Evolutionary conservation across 805 yeast species (phyloP), one percentile per base, ranked within the genome.

Genomic region (Wickerhamomyces bovis): DNA sequence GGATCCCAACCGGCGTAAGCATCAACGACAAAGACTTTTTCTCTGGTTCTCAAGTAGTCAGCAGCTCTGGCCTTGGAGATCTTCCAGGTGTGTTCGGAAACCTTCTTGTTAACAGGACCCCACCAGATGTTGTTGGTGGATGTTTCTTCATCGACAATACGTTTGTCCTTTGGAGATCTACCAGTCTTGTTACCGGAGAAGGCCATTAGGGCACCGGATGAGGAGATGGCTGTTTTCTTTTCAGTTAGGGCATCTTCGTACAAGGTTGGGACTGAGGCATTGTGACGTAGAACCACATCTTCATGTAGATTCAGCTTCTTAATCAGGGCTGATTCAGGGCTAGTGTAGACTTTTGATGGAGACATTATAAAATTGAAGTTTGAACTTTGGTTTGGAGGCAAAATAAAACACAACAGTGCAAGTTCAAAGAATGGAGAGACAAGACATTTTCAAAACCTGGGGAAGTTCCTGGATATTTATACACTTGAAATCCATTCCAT

Each of bases 1-100:
- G 97, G 97, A 69, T 92, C 99, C 99, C 99, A 92, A 56, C 99
- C 99, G 42, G 98, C 99, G 66, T 69, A 92, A 12, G 98, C 98
- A 65, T 92, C 99, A 55, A 92, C 89, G 53, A 92, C 90, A 70
- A 85, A 92, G 61, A 94, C 81, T 67, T 89, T 89, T 60, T 85
- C 90, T 72, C 96, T 85, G 47, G 98, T 92, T 77, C 96, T 86
- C 68, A 92, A 78, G 75, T 90, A 92, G 71, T 92, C 99, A 56
- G 90, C 79, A 44, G 99, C 98, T 72, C 99, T 87, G 59, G 92
- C 92, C 68, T 95, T 85, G 67, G 95, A 87, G 61, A 92, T 89
- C 60, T 81, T 80, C 98, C 98, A 92, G 20, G 97, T 89, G 66
- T 83, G 82, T 70, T 89, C 96, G 50, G 88, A 85, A 58, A 92